These are phyloP conservation scores for Colletotrichum nymphaeae DNA, from an alignment of 2,329 filamentous ascomycete species.

Conservation along the genomic window DNA sequence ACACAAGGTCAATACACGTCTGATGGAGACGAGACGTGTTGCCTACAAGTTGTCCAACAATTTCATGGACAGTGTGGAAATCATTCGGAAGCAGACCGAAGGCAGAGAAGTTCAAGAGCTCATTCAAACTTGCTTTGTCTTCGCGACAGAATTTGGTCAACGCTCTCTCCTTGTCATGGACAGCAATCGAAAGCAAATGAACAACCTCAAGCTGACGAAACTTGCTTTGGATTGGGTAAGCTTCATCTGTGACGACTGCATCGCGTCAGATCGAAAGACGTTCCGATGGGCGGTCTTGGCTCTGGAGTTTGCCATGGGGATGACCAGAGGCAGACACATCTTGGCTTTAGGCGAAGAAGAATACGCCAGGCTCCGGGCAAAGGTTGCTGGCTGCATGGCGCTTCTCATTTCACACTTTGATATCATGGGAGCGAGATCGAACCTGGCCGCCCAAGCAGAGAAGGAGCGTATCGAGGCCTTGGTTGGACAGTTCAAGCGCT, in stretches of 20 bases:
- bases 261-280: conserved; percentile 92
- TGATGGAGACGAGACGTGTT: conserved; percentile 95
- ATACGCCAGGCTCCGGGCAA: conserved; percentile 83
- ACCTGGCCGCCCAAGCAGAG: conserved; percentile 91
- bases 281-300: conserved; percentile 98
- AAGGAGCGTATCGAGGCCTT: conserved; percentile 87
- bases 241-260: conserved; percentile 97
- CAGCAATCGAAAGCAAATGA: conserved; percentile 94
- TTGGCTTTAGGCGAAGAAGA: conserved; percentile 90
- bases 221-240: conserved; percentile 96
- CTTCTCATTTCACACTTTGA: conserved; percentile 98
- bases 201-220: conserved; percentile 94
- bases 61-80: conserved; percentile 98
- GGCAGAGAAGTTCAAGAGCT: conserved; percentile 92
- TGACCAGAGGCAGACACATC: conserved; percentile 94
- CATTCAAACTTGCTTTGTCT: conserved; percentile 97
- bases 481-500: conserved; percentile 78
- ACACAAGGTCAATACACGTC: conserved; percentile 87
- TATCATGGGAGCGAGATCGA: conserved; percentile 97
- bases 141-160: conserved; percentile 98
- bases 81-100: conserved; percentile 86
- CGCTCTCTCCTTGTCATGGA: conserved; percentile 96
- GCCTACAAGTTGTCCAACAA: conserved; percentile 97
- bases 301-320: conserved; percentile 95
- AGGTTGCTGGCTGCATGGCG: conserved; percentile 97